These are phyloP conservation scores for Tetrahymena thermophila DNA, from an alignment of 73 alveolate genomes.

Conservation along the genomic window DNA sequence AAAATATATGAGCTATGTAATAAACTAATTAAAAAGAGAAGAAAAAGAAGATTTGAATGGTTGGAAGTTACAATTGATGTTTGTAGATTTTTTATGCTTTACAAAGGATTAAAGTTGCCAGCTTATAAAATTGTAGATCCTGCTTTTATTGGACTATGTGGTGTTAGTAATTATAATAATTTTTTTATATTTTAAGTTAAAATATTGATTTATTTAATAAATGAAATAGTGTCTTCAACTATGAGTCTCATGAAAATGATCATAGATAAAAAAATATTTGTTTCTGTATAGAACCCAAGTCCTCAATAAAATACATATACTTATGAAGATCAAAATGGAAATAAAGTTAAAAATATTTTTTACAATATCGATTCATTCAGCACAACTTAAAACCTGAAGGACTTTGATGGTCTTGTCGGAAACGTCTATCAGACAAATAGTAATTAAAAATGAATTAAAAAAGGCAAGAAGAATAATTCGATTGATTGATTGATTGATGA, in stretches of 20 bases:
- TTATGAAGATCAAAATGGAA: background rate
- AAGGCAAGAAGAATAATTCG: background rate
- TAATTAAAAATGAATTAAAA: background rate
- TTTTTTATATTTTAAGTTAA: background rate
- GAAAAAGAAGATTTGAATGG: constrained; percentile 54
- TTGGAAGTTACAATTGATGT: constrained; percentile 44
- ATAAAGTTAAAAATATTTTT: background rate
- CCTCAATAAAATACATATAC: background rate
- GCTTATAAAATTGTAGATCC: constrained; percentile 60
- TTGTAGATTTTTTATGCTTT: constrained; percentile 51
- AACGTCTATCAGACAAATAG: background rate
- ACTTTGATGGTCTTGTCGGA: background rate
- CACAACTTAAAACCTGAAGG: background rate
- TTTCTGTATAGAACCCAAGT: background rate
- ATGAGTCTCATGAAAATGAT: background rate
- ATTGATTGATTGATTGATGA: background rate
- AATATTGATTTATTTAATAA: background rate
- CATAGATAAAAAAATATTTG: background rate
- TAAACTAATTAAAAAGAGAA: constrained; percentile 43
- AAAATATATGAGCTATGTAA: background rate
- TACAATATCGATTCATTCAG: background rate
- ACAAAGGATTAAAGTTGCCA: constrained; percentile 36
- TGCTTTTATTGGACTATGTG: constrained; percentile 39
- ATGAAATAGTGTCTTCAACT: background rate
- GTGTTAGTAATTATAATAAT: background rate